Percentiles rank a stretch among this genome's conserved stretches.
Evolutionary conservation across 176 grass and related monocot genomes (phyloP).

Genomic region (Oryza punctata): DNA sequence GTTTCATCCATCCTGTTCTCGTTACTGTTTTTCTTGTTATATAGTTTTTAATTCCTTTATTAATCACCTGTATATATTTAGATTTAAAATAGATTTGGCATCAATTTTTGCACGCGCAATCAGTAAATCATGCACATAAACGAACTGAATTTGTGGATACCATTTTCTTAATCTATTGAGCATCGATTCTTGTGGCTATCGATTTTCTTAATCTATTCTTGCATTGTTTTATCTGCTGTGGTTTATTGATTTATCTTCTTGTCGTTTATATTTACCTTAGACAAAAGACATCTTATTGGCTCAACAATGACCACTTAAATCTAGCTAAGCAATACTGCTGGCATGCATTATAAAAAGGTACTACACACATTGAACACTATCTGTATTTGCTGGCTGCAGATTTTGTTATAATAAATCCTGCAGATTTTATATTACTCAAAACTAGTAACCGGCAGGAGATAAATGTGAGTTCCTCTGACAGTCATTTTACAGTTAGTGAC

Average conservation of each 20-base stretch:
- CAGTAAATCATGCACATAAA: not conserved
- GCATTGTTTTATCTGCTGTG: constrained; percentile 21
- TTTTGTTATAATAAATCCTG: constrained; percentile 20
- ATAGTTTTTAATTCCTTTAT: constrained; percentile 19
- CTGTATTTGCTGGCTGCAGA: constrained; percentile 20
- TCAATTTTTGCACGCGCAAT: not conserved
- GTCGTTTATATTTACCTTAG: not conserved
- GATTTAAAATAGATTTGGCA: not conserved
- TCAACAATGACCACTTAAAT: not conserved
- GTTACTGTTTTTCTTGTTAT: constrained; percentile 8
- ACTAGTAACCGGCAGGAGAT: not conserved
- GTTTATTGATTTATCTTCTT: constrained; percentile 26
- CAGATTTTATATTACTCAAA: constrained; percentile 25
- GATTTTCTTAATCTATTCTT: not conserved
- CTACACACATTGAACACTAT: constrained; percentile 5
- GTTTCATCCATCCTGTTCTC: constrained; percentile 29
- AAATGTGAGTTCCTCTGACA: not conserved
- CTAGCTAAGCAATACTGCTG: not conserved
- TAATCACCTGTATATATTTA: constrained; percentile 6
- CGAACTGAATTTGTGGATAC: constrained; percentile 2
- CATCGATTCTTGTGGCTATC: constrained; percentile 14
- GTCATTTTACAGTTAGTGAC: not conserved
- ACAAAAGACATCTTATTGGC: not conserved
- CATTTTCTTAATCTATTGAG: constrained; percentile 1
- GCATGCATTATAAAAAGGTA: constrained; percentile 17